These are phyloP conservation scores for Penicillium sclerotiorum DNA, from an alignment of 2,329 filamentous ascomycete genomes.

Conservation along the genomic window DNA sequence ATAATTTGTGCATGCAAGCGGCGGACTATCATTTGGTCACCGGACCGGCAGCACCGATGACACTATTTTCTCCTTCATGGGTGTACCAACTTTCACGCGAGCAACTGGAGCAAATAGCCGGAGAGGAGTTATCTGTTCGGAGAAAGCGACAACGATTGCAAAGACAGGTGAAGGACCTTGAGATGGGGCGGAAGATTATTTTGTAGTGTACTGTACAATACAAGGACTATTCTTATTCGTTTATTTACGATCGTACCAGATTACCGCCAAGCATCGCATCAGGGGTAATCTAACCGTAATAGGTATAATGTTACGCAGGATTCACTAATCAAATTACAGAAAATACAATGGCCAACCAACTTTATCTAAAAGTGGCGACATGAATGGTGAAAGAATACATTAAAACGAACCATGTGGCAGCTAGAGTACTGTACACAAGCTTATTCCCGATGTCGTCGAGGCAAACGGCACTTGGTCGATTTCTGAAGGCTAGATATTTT, in stretches of 20 bases:
- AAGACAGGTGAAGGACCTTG: slow-evolving; percentile 51
- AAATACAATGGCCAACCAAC: too few species aligned
- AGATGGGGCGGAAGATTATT: slow-evolving; percentile 33
- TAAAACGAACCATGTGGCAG: too few species aligned
- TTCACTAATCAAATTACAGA: too few species aligned
- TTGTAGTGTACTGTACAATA: background rate
- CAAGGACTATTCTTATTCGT: background rate
- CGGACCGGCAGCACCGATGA: slow-evolving; percentile 50
- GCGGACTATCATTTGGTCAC: slow-evolving; percentile 57
- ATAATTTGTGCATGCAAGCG: slow-evolving; percentile 63
- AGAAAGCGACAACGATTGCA: slow-evolving; percentile 48
- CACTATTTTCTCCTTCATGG: slow-evolving; percentile 55
- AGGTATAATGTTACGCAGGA: background rate
- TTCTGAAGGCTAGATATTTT: too few species aligned
- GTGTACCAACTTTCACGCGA: slow-evolving; percentile 52
- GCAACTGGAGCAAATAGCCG: slow-evolving; percentile 60
- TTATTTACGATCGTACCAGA: background rate
- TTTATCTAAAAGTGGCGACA: too few species aligned
- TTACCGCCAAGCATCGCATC: background rate
- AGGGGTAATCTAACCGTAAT: background rate
- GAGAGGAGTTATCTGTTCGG: slow-evolving; percentile 53
- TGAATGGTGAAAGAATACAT: too few species aligned
- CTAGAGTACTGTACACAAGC: too few species aligned
- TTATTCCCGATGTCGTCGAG: too few species aligned
- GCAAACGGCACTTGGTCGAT: too few species aligned